Evolutionary conservation across 2,329 filamentous ascomycete genomes (phyloP), one percentile per base, ranked within the genome.

Genomic region (Neonectria ditissima): DNA sequence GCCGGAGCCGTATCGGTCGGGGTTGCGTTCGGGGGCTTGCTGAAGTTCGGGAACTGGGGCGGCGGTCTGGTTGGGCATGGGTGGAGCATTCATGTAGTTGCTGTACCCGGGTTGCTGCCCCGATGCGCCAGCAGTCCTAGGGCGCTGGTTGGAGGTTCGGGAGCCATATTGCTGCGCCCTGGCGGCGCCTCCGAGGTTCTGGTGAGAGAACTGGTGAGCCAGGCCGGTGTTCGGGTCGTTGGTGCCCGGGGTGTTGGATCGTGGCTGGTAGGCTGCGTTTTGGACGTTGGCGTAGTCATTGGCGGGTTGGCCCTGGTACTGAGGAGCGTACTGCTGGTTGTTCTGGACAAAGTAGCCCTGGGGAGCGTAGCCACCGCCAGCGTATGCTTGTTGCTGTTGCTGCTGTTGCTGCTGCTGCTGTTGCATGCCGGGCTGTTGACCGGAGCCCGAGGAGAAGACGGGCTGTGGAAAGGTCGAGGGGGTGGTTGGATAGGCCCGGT

Each of bases 381-480:
- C 76, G 68, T 87, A 86, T 74, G 84, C 82, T 68, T 75, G 74
- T 70, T 81, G 81, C 74, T 84, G 82, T 74, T 84, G 82, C 68
- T 75, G 74, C 70, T 75, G 74, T 69, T 75, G 74, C 74, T 84
- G 82, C 68, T 75, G 74, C 70, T 81, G 82, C 63, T 80, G 79
- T 57, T 78, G 77, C 55, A 69, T 48, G 45, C 60, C 65, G 54
- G 67, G 53, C 22, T 69, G 72, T 47, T 72, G 70, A 10, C 71
- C 70, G 60, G 65, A 65, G 26, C 60, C 53, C 34, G 71, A 58
- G 62, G 84, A 82, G 70, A 86, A 88, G 77, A 97, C 92, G 65
- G 94, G 94, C 81, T 98, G 95, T 13, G 95, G 95, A 76, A 98
- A 98, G 63, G 94, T 97, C 69, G 95, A 97, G 55, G 95, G 95